These are phyloP conservation scores for Tricholoma flavovirens DNA, from an alignment of 768 basidiomycete species.

Conservation along the genomic window DNA sequence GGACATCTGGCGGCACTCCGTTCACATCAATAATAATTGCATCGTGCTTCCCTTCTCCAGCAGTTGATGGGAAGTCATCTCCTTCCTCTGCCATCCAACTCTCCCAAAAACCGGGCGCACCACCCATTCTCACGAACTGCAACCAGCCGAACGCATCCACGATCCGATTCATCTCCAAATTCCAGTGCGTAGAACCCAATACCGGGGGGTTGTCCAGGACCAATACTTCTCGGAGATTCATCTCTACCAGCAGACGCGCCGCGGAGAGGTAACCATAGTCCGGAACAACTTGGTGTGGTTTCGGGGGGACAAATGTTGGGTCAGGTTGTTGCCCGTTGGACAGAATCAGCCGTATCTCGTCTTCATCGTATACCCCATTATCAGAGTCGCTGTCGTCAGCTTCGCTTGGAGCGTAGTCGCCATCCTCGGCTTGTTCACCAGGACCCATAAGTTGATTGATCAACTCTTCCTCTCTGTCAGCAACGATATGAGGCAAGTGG, in stretches of 20 bases:
- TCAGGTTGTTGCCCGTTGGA: constrained; percentile 7
- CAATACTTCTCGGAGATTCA: constrained; percentile 40
- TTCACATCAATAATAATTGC: neutral
- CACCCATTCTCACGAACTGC: constrained; percentile 35
- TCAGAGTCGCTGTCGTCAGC: constrained; percentile 16
- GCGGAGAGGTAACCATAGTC: constrained; percentile 51
- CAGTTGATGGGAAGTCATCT: neutral
- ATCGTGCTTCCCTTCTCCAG: neutral
- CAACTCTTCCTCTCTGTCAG: neutral
- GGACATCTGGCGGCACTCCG: neutral
- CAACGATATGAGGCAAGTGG: neutral
- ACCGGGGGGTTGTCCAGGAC: neutral
- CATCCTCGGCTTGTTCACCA: neutral
- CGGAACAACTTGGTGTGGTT: constrained; percentile 25
- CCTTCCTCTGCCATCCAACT: constrained; percentile 3
- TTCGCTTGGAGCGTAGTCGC: constrained; percentile 6
- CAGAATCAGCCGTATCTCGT: constrained; percentile 15
- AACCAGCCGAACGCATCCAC: constrained; percentile 18
- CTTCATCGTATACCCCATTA: constrained; percentile 10
- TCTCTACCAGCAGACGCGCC: constrained; percentile 45
- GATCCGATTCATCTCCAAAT: constrained; percentile 1
- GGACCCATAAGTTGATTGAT: neutral
- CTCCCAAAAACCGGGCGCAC: constrained; percentile 37
- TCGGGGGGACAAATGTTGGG: constrained; percentile 14
- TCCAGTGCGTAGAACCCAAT: neutral